Base-by-base conservation (phyloP, 768 basidiomycete genomes). In the Lactarius pseudohatsudake region DNA sequence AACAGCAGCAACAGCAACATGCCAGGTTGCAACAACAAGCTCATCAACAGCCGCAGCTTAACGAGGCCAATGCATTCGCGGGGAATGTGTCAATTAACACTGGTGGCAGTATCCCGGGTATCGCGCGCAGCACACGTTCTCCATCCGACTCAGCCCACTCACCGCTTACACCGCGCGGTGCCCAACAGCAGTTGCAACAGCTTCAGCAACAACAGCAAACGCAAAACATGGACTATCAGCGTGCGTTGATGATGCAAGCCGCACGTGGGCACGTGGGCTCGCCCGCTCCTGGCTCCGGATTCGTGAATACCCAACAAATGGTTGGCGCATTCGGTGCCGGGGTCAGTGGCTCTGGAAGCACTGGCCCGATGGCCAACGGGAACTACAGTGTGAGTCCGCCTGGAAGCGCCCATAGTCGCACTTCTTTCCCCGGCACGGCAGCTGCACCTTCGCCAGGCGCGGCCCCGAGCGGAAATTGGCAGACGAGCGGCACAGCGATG, bases 61-160 rank as follows among this genome's bases (percentile, higher is more conserved):
- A 75, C 78, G 45, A 77, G 77, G 10, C 83, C 84, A 22, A 82
- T 82, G 78, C 78, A 75, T 75, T 85, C 75, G 69, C 79, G 38
- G 72, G 79, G 62, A 77, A 13, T 55, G 77, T 58, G 74, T 66
- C 72, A 13, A 70, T 69, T 40, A 76, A 67, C 72, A 76, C 59
- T 72, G 76, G 28, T 20, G 15, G 32, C 26, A 41, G 71, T 76
- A 79, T 91, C 61, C 89, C 88, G 0, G 89, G 89, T 15, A 92
- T 92, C 61, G 88, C 90, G 26, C 80, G 90, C 71, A 90, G 86
- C 70, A 84, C 85, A 59, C 81, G 89, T 63, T 91, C 90, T 50
- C 90, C 90, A n/a, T 86, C 88, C 20, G 90, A 91, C 66, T 79
- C 81, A 41, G 78, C 79, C 2, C 78, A 79, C 62, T 82, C 81